Percentiles rank a stretch among this genome's conserved stretches.
phyloP scores from a whole-genome alignment of 2,329 filamentous ascomycete species.

The Hypomyces perniciosus region DNA sequence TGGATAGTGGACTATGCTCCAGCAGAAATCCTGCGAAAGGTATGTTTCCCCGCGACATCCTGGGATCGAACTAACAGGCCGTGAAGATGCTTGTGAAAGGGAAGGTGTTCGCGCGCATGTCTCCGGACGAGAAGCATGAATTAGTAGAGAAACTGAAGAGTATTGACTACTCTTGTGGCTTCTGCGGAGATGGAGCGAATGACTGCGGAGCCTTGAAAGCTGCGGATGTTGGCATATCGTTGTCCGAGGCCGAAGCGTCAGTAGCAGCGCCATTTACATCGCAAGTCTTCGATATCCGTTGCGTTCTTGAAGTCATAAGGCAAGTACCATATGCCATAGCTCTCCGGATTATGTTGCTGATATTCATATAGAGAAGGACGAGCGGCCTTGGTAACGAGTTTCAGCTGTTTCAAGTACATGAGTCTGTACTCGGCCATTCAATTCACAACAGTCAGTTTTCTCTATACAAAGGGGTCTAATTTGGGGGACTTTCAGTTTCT shows the following conservation, averaged over 20 bases:
- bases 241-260: conserved; percentile 95
- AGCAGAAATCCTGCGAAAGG: conserved; percentile 67
- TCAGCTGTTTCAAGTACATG: conserved; percentile 99
- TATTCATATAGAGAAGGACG: conserved; percentile 65
- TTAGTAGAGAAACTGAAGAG: conserved; percentile 94
- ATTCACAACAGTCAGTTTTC: conserved; percentile 93
- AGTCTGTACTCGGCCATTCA: conserved; percentile 98
- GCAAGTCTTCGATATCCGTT: conserved; percentile 90
- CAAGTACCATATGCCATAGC: conserved; percentile 26
- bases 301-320: conserved; percentile 86
- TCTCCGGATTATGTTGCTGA: conserved; percentile 16
- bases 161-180: conserved; percentile 90
- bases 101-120: conserved; percentile 97
- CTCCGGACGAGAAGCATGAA: conserved; percentile 96
- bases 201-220: conserved; percentile 96
- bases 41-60: conserved; percentile 29
- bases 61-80: conserved; percentile 39
- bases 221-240: conserved; percentile 92
- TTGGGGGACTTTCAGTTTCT: conserved; percentile 97
- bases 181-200: conserved; percentile 96
- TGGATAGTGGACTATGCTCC: conserved; percentile 92
- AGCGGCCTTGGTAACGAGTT: conserved; percentile 93
- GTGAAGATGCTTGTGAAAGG: conserved; percentile 68
- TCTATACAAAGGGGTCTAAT: conserved; percentile 91
- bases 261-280: conserved; percentile 98